Percentiles rank a stretch among this genome's conserved stretches.
Conservation (phyloP, 2,329 filamentous ascomycete species). For the Sporothrix sp. region DNA sequence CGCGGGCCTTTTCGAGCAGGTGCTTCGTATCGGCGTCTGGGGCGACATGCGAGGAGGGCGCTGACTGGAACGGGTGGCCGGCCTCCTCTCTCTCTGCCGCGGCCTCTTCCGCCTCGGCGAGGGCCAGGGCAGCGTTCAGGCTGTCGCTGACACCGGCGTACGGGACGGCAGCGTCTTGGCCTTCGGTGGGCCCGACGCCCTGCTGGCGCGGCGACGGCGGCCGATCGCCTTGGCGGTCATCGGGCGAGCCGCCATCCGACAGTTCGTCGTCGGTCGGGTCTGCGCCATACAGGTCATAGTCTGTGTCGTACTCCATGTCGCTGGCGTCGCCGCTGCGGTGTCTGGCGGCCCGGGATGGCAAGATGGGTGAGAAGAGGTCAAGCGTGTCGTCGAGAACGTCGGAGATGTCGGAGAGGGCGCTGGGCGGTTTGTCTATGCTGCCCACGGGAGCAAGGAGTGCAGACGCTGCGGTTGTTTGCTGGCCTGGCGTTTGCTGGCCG, state of each 20-base stretch:
- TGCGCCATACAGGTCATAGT: neutral
- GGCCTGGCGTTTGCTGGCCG: too few species aligned
- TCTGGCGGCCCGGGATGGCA: too few species aligned
- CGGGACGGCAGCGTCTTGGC: neutral
- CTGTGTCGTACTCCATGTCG: neutral
- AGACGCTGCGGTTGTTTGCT: too few species aligned
- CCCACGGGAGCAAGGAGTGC: too few species aligned
- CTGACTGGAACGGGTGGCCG: neutral
- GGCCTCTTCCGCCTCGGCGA: neutral
- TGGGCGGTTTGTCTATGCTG: too few species aligned
- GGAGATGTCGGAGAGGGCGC: too few species aligned
- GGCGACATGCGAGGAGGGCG: neutral
- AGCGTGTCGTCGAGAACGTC: too few species aligned
- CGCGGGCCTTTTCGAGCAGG: conserved; percentile 1
- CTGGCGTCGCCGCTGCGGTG: too few species aligned
- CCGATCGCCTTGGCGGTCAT: too few species aligned
- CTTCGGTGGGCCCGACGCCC: conserved; percentile 2
- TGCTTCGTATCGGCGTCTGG: neutral
- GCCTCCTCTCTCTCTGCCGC: neutral
- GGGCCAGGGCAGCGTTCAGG: neutral
- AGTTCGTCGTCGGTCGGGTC: neutral
- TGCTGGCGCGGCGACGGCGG: too few species aligned
- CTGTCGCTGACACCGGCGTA: neutral
- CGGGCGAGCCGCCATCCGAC: neutral
- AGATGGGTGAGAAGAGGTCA: too few species aligned